phyloP scores from a whole-genome alignment of 208 protist species.

The Plasmodiophora brassicae region DNA sequence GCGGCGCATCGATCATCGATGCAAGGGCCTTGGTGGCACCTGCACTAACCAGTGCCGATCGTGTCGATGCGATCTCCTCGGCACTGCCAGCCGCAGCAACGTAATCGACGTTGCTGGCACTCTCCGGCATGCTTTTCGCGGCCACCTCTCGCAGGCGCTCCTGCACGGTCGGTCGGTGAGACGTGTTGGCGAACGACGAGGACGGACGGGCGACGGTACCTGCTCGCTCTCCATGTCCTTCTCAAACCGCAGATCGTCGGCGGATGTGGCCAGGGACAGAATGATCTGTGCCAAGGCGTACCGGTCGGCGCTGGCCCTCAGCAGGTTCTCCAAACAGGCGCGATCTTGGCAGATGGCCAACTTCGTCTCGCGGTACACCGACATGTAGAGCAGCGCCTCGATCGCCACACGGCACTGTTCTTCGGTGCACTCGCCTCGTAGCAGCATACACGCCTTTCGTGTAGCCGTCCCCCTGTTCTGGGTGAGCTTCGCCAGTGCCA shows the following conservation, averaged over 20 bases:
- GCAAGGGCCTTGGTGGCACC: neutral
- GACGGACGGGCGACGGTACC: neutral
- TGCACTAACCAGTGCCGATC: neutral
- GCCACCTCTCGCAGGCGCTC: neutral
- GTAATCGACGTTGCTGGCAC: neutral
- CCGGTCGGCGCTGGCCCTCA: neutral
- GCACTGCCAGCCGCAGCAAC: neutral
- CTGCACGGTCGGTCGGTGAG: neutral
- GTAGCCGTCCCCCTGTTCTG: neutral
- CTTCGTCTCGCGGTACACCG: neutral
- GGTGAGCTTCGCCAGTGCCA: constrained; percentile 7
- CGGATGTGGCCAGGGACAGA: neutral
- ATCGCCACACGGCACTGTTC: neutral
- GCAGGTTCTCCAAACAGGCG: neutral
- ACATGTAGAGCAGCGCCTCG: constrained; percentile 5
- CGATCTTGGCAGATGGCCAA: neutral
- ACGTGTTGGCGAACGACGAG: neutral
- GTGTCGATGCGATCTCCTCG: neutral
- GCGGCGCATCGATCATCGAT: neutral
- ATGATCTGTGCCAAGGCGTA: constrained; percentile 3
- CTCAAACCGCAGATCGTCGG: constrained; percentile 13
- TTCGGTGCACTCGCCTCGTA: neutral
- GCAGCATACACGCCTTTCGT: neutral
- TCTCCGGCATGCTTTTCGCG: neutral
- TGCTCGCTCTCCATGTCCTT: neutral